A percentile compares a stretch with the other conserved stretches of the same genome.
These are phyloP conservation scores for Floccularia luteovirens DNA, from an alignment of 768 basidiomycete genomes.

Conservation along the genomic window DNA sequence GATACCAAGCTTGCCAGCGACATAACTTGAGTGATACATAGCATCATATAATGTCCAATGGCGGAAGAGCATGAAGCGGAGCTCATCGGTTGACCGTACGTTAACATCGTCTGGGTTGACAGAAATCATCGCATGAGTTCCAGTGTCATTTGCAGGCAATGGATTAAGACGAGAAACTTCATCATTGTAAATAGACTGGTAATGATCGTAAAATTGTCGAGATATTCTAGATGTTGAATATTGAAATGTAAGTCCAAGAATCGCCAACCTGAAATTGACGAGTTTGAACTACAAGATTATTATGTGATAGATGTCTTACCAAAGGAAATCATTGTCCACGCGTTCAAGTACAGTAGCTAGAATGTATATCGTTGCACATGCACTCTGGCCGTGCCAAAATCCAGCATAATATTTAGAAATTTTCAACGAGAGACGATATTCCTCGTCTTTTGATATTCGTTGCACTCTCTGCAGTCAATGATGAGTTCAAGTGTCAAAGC, in stretches of 20 bases:
- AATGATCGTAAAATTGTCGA: slow-evolving; percentile 75
- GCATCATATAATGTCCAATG: slow-evolving; percentile 99
- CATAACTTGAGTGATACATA: slow-evolving; percentile 96
- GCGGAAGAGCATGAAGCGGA: slow-evolving; percentile 90
- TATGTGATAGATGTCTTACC: slow-evolving; percentile 39
- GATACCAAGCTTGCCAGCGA: slow-evolving; percentile 89
- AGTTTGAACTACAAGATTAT: slow-evolving; percentile 4
- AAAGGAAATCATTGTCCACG: slow-evolving; percentile 89
- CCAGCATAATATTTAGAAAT: slow-evolving; percentile 62
- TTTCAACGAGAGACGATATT: background rate
- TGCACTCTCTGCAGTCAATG: too few relatives aligned
- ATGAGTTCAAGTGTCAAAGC: too few relatives aligned
- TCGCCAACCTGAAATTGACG: slow-evolving; percentile 62
- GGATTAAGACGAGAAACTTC: slow-evolving; percentile 92
- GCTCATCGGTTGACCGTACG: slow-evolving; percentile 79
- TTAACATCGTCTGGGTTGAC: slow-evolving; percentile 78
- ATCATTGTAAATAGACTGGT: slow-evolving; percentile 75
- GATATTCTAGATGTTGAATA: slow-evolving; percentile 86
- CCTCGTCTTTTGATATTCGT: background rate
- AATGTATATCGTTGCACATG: slow-evolving; percentile 81
- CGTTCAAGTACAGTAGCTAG: slow-evolving; percentile 88
- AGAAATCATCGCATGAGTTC: slow-evolving; percentile 29
- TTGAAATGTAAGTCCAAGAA: slow-evolving; percentile 90
- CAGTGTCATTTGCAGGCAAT: slow-evolving; percentile 31
- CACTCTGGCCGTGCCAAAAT: slow-evolving; percentile 85